Evolutionary conservation across 495 filamentous ascomycete species (phyloP), one percentile per base, ranked within the genome.

Genomic region (Cetradonia linearis): DNA sequence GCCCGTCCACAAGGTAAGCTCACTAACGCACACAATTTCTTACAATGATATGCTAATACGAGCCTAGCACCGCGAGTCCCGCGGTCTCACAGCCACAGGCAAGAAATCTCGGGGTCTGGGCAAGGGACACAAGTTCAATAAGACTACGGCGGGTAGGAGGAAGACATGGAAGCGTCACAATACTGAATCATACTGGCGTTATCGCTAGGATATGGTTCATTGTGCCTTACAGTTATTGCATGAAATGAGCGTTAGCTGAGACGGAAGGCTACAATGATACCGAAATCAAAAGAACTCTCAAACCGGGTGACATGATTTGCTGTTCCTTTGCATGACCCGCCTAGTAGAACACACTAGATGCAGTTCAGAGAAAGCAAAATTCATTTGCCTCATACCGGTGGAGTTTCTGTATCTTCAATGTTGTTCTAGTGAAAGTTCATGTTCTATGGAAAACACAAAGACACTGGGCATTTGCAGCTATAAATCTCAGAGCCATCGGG

Each of bases 161-260:
- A 95, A 97, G 88, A 97, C 91, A 73, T 99, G 93, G 93, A 95
- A 95, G 88, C 82, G 86, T 75, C 91, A 92, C 84, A 96, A 96
- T 86, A 98, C 93, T 75, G 73, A 66, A 62, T 68, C 57, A 37
- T 67, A 67, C 50, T 67, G 65, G 65, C 65, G 65, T 52, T 67
- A 67, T 54, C 65, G 65, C 55, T 67, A 56, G 47, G 34, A 20
- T 13, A 23, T 13, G 30, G 8, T 25, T 27, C 16, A 36, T 33
- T 53, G 48, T 53, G 31, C 5, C 37, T 10, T 27, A 36, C 10
- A 16, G 31, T 14, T 23, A 36, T 47, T 13, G 50, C 27, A 37
- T 38, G 59, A 23, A 37, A 7, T 20, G 50, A 61, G 59, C 37
- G 14, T 42, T 27, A 33, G 36, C 25, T 52, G 49, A 28, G 33